A percentile compares a stretch with the other conserved stretches of the same genome.
Evolutionary conservation across 148 eudicot genomes (phyloP).

Genomic region (Rhododendron vialii): DNA sequence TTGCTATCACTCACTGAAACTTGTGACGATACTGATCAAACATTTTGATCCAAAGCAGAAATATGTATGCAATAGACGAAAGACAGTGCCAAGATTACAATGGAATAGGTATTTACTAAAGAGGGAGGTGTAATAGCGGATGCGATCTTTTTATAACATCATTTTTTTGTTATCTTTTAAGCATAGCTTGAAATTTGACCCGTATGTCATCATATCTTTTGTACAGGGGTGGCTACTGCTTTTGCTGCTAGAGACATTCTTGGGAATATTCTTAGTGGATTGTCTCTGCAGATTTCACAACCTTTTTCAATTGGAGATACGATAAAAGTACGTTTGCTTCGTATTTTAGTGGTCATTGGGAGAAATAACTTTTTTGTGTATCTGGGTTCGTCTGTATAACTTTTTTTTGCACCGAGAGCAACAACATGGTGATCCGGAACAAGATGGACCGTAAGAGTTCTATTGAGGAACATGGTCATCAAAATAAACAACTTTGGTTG

Average conservation of each 20-base stretch:
- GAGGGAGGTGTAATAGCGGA: not conserved
- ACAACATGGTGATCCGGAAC: not conserved
- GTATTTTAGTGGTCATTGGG: not conserved
- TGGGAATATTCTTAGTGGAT: conserved; percentile 93
- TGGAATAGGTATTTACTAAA: not conserved
- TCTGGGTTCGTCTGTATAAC: not conserved
- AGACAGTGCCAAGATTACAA: not conserved
- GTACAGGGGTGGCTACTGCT: conserved; percentile 95
- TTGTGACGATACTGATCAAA: not conserved
- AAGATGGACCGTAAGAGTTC: not conserved
- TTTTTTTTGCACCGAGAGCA: not conserved
- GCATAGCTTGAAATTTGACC: not conserved
- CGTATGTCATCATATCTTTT: conserved; percentile 1
- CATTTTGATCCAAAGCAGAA: not conserved
- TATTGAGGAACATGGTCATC: not conserved
- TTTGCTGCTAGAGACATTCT: conserved; percentile 89
- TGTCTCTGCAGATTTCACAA: conserved; percentile 73
- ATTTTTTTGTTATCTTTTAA: not conserved
- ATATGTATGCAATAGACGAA: not conserved
- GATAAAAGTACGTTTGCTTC: conserved; percentile 54
- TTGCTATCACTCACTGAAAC: not conserved
- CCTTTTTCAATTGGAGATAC: conserved; percentile 97
- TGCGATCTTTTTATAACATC: not conserved
- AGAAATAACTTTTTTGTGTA: not conserved
- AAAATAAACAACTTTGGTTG: not conserved